These are phyloP conservation scores for Calamus simplicifolius DNA, from an alignment of 176 grass and related monocot species.

Conservation along the genomic window DNA sequence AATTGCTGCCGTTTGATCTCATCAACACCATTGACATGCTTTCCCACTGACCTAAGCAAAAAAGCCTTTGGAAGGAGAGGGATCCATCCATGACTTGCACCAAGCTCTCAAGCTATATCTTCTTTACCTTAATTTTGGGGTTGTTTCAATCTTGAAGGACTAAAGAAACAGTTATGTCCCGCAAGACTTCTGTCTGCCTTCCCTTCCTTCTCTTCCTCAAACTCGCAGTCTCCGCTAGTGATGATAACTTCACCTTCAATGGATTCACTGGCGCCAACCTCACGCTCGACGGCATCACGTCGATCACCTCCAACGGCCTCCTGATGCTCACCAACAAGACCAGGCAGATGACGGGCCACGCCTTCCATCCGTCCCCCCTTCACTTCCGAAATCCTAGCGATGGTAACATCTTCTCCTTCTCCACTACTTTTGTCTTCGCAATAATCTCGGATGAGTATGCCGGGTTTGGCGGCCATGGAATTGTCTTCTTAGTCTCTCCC, in stretches of 20 bases:
- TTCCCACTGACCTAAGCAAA: too few relatives aligned
- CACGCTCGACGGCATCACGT: slow-evolving; percentile 5
- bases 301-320: not conserved
- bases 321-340: slow-evolving; percentile 30
- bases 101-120: too few relatives aligned
- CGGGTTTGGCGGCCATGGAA: not conserved
- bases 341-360: slow-evolving; percentile 9
- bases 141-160: too few relatives aligned
- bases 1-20: too few relatives aligned
- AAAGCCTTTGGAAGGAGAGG: too few relatives aligned
- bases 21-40: too few relatives aligned
- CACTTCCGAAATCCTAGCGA: not conserved
- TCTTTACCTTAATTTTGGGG: too few relatives aligned
- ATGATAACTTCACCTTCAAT: slow-evolving; percentile 12
- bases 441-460: slow-evolving; percentile 13
- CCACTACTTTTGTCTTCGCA: slow-evolving; percentile 24
- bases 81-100: too few relatives aligned
- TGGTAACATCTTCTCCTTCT: slow-evolving; percentile 24
- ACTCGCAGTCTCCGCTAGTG: not conserved
- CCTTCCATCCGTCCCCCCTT: slow-evolving; percentile 11
- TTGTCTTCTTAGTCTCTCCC: not conserved
- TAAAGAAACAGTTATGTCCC: too few relatives aligned
- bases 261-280: slow-evolving; percentile 22
- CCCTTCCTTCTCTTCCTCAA: not conserved
- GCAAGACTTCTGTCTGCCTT: not conserved